A percentile compares a stretch with the other conserved stretches of the same genome.
phyloP scores from a whole-genome alignment of 371 early-diverging fungal genomes.

The Syncephalastrum contaminatum region DNA sequence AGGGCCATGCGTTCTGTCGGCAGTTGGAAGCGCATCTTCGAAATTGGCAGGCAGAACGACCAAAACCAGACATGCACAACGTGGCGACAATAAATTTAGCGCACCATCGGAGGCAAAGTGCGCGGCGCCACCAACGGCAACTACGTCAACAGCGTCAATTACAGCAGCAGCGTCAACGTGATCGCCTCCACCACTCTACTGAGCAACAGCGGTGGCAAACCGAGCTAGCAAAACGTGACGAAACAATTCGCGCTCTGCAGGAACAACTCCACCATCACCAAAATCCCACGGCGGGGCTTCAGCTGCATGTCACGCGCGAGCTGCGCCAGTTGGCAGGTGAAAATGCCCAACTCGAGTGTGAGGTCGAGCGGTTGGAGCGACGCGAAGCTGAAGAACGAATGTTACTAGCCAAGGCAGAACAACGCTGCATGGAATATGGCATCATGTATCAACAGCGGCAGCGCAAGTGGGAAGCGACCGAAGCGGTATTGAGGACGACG shows the following conservation, averaged over 20 bases:
- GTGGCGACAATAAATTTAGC: no score
- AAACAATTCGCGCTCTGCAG: not conserved
- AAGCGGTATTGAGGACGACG: conserved; percentile 7
- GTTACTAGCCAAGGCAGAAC: not conserved
- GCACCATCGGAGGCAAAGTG: no score
- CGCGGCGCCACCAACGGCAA: no score
- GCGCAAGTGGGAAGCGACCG: conserved; percentile 10
- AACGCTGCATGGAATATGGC: conserved; percentile 1
- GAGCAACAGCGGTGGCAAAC: not conserved
- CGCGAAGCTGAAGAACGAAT: conserved; percentile 10
- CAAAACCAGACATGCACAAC: no score
- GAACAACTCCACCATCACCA: conserved; percentile 1
- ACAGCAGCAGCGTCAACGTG: conserved; percentile 10
- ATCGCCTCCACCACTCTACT: not conserved
- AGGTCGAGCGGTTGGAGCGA: conserved; percentile 12
- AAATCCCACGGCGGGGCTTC: conserved; percentile 8
- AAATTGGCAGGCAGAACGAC: no score
- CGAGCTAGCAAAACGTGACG: not conserved
- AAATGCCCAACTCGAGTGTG: conserved; percentile 14
- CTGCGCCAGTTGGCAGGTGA: conserved; percentile 10
- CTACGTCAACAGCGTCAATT: not conserved
- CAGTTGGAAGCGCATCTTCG: no score
- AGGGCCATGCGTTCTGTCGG: no score
- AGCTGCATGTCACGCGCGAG: conserved; percentile 17
- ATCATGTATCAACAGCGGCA: conserved; percentile 5